phyloP scores from a whole-genome alignment of 129 eudicot species.

The sunflower (Helianthus annuus) region DNA sequence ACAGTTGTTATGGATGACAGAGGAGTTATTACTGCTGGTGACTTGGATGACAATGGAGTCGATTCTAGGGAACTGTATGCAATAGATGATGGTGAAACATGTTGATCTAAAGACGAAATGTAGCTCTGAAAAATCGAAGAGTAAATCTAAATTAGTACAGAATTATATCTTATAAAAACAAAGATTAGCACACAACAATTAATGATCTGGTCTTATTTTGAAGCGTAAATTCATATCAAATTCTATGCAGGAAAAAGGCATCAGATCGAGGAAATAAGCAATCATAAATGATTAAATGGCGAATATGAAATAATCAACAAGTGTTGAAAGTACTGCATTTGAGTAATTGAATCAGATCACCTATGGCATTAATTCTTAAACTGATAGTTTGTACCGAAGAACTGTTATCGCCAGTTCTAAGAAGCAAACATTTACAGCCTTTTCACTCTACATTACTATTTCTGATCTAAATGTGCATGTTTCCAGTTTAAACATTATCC shows the following conservation, averaged over 20 bases:
- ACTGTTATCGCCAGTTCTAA: conserved; percentile 1
- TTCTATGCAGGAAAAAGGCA: background rate
- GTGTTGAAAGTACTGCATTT: background rate
- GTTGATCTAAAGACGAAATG: conserved; percentile 30
- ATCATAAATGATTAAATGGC: background rate
- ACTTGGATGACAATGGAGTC: conserved; percentile 29
- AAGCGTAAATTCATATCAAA: background rate
- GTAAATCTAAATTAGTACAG: conserved; percentile 16
- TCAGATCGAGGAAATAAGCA: background rate
- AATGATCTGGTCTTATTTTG: background rate
- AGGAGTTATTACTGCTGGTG: conserved; percentile 5
- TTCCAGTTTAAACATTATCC: background rate
- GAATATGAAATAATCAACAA: background rate
- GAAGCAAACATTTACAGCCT: conserved; percentile 5
- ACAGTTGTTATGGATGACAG: background rate
- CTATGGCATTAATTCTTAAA: background rate
- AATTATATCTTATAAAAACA: background rate
- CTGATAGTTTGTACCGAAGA: too few relatives aligned
- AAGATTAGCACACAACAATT: background rate
- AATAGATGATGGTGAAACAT: conserved; percentile 25
- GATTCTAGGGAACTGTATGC: background rate
- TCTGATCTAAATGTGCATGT: background rate
- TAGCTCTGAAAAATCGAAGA: conserved; percentile 33
- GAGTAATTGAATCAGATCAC: background rate
- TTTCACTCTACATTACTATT: background rate